A percentile compares a stretch with the other conserved stretches of the same genome.
Evolutionary conservation across 306 rosid genomes (phyloP).

Genomic region (Vicia villosa): DNA sequence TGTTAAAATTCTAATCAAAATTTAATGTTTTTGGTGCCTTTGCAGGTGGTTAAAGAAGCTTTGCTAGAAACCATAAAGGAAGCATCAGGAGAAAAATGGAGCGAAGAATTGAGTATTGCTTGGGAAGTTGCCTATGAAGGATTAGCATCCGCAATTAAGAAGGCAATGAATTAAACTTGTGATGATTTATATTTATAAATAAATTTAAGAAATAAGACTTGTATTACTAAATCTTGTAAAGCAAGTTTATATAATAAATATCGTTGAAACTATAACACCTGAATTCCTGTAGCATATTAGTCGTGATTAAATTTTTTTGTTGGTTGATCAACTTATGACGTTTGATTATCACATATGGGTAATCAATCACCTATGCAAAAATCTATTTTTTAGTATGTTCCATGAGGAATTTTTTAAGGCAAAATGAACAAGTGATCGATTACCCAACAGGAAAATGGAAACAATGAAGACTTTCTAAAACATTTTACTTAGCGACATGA

Average conservation of each 20-base stretch:
- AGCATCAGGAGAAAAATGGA: slow-evolving; percentile 34
- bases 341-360: too few species aligned
- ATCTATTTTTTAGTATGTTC: too few species aligned
- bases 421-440: too few species aligned
- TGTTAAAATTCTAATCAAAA: neutral
- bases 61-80: slow-evolving; percentile 25
- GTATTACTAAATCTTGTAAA: neutral
- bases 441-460: too few species aligned
- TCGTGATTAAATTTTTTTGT: too few species aligned
- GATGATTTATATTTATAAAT: neutral
- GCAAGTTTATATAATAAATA: neutral
- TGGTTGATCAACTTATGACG: too few species aligned
- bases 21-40: neutral
- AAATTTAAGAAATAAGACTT: neutral
- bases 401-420: too few species aligned
- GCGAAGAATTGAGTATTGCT: slow-evolving; percentile 15
- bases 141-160: slow-evolving; percentile 34
- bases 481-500: too few species aligned
- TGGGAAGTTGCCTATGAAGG: slow-evolving; percentile 35
- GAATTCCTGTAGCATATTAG: too few species aligned
- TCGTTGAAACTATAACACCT: neutral
- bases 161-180: neutral
- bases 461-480: too few species aligned
- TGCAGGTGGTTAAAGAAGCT: slow-evolving; percentile 41
- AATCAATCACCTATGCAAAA: too few species aligned